Conservation (phyloP, 352 stramenopile species). For the Globisporangium iwayamae region DNA sequence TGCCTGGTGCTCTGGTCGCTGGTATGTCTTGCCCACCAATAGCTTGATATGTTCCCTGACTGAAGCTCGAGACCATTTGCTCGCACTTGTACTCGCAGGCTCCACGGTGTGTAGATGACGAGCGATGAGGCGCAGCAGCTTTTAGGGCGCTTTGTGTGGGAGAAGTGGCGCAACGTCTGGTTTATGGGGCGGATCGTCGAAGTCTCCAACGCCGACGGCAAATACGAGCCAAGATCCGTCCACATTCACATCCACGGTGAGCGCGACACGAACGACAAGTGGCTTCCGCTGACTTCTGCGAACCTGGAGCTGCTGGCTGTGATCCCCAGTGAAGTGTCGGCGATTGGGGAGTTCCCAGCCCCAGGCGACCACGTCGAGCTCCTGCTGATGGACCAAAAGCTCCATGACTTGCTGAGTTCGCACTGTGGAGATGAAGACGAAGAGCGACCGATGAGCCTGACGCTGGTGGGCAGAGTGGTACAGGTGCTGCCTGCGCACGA, state of each 20-base stretch:
- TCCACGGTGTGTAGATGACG: neutral
- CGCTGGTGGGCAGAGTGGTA: slow-evolving; percentile 32
- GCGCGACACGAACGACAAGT: slow-evolving; percentile 40
- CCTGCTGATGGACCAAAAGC: slow-evolving; percentile 27
- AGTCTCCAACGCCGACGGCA: neutral
- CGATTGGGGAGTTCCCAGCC: slow-evolving; percentile 36
- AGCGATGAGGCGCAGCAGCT: neutral
- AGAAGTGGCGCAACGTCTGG: slow-evolving; percentile 39
- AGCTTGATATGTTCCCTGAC: too few relatives aligned
- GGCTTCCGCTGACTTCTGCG: slow-evolving; percentile 21
- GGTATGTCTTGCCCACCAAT: neutral
- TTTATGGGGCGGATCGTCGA: slow-evolving; percentile 45
- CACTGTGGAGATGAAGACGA: neutral
- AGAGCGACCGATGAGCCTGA: slow-evolving; percentile 14
- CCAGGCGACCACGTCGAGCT: slow-evolving; percentile 36
- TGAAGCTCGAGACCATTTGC: too few relatives aligned
- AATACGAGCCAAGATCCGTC: neutral
- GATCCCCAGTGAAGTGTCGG: slow-evolving; percentile 20
- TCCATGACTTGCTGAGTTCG: slow-evolving; percentile 16
- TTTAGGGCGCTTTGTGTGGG: slow-evolving; percentile 29
- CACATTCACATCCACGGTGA: slow-evolving; percentile 47
- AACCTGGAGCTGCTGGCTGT: slow-evolving; percentile 29
- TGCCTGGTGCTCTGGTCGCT: neutral
- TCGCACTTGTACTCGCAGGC: too few relatives aligned
- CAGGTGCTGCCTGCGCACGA: slow-evolving; percentile 42